phyloP scores from a whole-genome alignment of 352 stramenopile genomes.

The Globisporangium radiosum region DNA sequence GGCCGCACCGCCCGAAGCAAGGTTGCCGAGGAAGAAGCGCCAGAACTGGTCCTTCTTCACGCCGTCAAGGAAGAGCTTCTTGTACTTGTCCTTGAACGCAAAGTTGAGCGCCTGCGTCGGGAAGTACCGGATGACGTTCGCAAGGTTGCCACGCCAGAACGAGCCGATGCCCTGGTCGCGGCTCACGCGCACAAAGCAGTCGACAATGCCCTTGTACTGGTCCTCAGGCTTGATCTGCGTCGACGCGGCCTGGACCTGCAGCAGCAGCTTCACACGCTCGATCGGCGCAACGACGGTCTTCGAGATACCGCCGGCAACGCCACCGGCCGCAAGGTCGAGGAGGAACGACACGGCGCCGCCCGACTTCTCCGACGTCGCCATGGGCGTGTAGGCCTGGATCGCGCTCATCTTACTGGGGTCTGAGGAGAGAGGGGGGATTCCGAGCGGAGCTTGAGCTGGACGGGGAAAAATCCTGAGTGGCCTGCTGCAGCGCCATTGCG shows the following conservation, averaged over 20 bases:
- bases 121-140: constrained; percentile 92
- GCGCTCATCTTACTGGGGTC: constrained; percentile 62
- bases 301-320: constrained; percentile 83
- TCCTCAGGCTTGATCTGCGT: constrained; percentile 89
- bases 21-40: constrained; percentile 98
- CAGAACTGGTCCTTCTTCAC: constrained; percentile 96
- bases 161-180: constrained; percentile 85
- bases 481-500: constrained; percentile 19
- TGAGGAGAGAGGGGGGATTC: constrained; percentile 30
- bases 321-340: constrained; percentile 77
- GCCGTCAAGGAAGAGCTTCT: constrained; percentile 82
- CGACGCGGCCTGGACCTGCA: constrained; percentile 88
- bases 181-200: constrained; percentile 88
- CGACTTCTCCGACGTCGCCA: constrained; percentile 67
- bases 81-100: constrained; percentile 93
- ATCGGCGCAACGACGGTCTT: constrained; percentile 90
- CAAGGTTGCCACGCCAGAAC: constrained; percentile 90
- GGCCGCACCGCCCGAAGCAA: constrained; percentile 95
- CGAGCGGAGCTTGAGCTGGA: constrained; percentile 46
- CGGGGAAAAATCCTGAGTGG: constrained; percentile 86
- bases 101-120: constrained; percentile 92
- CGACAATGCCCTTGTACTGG: constrained; percentile 89
- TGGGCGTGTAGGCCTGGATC: constrained; percentile 68
- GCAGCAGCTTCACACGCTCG: constrained; percentile 89
- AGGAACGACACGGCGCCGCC: constrained; percentile 56